phyloP scores from a whole-genome alignment of 2,329 filamentous ascomycete genomes.

The Colletotrichum costaricense region DNA sequence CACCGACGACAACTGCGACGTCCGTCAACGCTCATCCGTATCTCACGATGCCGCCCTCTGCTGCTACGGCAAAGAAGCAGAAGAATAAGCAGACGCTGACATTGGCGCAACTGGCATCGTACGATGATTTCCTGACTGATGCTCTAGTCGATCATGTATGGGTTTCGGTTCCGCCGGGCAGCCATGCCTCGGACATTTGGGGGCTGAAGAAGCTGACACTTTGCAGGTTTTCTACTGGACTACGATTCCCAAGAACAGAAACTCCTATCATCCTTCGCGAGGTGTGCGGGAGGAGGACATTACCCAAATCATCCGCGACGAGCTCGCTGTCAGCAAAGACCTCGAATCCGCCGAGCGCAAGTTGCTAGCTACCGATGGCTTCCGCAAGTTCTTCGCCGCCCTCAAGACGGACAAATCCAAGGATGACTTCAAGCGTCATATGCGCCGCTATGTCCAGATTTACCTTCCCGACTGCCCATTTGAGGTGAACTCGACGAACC shows the following conservation, averaged over 20 bases:
- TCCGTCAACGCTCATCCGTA: not conserved
- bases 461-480: constrained; percentile 95
- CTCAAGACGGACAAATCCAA: constrained; percentile 81
- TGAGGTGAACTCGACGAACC: constrained; percentile 90
- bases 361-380: constrained; percentile 77
- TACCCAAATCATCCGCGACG: constrained; percentile 67
- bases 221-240: constrained; percentile 94
- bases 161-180: constrained; percentile 37
- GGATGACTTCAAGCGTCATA: constrained; percentile 86
- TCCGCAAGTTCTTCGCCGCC: constrained; percentile 76
- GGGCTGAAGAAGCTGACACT: constrained; percentile 37
- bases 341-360: constrained; percentile 75
- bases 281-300: constrained; percentile 77
- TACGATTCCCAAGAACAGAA: constrained; percentile 91
- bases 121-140: constrained; percentile 97
- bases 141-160: constrained; percentile 93
- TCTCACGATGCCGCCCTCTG: constrained; percentile 50
- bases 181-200: not conserved
- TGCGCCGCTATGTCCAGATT: constrained; percentile 91
- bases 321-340: constrained; percentile 82
- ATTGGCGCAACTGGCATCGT: constrained; percentile 86
- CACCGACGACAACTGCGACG: constrained; percentile 14
- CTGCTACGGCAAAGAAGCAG: constrained; percentile 54
- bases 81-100: constrained; percentile 83
- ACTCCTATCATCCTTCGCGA: constrained; percentile 85